Evolutionary conservation across 2,329 filamentous ascomycete genomes (phyloP).

Genomic region (Arthrobotrys sphaeroides): DNA sequence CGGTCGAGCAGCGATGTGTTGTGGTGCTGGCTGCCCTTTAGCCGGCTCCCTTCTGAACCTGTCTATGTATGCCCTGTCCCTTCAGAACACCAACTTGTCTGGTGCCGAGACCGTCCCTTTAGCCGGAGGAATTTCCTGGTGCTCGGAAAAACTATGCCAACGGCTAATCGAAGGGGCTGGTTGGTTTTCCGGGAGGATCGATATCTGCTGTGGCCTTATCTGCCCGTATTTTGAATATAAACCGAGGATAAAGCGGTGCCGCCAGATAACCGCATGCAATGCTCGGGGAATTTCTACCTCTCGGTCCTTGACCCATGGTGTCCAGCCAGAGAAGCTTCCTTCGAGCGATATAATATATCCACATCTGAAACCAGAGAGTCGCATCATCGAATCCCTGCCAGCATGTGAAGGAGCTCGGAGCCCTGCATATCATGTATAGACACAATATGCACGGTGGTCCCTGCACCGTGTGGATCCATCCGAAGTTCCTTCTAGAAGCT

Average conservation of each 20-base stretch:
- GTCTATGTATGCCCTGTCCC: too few relatives aligned
- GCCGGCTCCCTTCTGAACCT: too few relatives aligned
- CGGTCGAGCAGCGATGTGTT: conserved; percentile 13
- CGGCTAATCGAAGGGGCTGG: conserved; percentile 19
- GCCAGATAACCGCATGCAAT: conserved; percentile 50
- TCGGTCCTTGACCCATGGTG: conserved; percentile 10
- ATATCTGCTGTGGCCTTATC: conserved; percentile 19
- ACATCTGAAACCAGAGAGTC: conserved; percentile 39
- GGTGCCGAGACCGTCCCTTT: too few relatives aligned
- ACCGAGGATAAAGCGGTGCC: conserved; percentile 14
- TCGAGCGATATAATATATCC: conserved; percentile 20
- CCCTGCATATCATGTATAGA: conserved; percentile 21
- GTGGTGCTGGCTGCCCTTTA: conserved; percentile 19
- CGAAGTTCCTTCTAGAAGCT: conserved; percentile 45
- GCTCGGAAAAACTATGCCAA: conserved; percentile 36
- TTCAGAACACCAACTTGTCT: too few relatives aligned
- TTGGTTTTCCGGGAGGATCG: conserved; percentile 50
- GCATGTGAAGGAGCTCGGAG: conserved; percentile 50
- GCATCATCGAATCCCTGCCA: conserved; percentile 47
- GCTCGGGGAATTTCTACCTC: conserved; percentile 35
- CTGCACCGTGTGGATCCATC: conserved; percentile 42
- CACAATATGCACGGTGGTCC: conserved; percentile 44
- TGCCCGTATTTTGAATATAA: background rate
- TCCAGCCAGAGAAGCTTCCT: background rate
- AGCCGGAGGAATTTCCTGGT: conserved; percentile 39